phyloP scores from a whole-genome alignment of 2,329 filamentous ascomycete genomes.

The Ceratocystis diversiconidia region DNA sequence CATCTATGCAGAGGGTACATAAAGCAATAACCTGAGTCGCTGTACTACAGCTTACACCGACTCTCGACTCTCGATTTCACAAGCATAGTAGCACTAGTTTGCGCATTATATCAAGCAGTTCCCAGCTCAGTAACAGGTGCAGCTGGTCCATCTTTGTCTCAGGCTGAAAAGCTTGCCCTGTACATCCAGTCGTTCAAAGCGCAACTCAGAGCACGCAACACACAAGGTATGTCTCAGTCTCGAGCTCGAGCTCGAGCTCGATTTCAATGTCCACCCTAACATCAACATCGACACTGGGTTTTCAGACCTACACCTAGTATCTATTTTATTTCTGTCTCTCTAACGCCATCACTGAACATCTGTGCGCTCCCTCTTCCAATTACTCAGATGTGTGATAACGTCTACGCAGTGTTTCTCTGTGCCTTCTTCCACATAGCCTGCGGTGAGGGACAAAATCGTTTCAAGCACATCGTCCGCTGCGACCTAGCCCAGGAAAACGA shows the following conservation, averaged over 20 bases:
- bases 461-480: slow-evolving; percentile 17
- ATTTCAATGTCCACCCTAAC: neutral
- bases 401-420: slow-evolving; percentile 17
- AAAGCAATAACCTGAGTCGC: neutral
- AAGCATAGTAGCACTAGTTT: no score
- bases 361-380: neutral
- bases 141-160: neutral
- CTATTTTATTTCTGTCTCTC: neutral
- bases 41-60: neutral
- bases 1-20: neutral
- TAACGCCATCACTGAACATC: neutral
- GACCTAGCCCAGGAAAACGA: slow-evolving; percentile 8
- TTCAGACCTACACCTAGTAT: neutral
- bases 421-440: slow-evolving; percentile 12
- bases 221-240: slow-evolving; percentile 10
- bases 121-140: neutral
- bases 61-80: neutral
- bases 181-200: neutral
- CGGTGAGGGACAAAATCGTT: slow-evolving; percentile 12
- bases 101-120: neutral
- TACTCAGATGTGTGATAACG: slow-evolving; percentile 17
- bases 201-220: neutral
- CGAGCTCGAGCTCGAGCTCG: neutral
- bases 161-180: neutral
- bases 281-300: neutral